Base-by-base conservation (phyloP, 371 early-diverging fungal species). In the Mortierella sp. region DNA sequence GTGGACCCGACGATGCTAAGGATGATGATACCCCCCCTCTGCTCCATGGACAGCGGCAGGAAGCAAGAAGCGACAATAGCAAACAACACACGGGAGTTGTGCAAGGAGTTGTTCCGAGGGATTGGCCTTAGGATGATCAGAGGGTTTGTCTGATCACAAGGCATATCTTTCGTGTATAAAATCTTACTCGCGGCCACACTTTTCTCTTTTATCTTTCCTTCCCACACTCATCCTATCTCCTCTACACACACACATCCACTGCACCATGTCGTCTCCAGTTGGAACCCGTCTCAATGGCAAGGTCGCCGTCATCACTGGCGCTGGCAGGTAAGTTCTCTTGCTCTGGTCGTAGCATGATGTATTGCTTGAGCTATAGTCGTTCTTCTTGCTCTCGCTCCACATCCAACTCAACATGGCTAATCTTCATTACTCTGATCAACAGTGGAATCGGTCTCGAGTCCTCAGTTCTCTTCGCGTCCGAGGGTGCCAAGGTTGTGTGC, bases 271-370 rank as follows among this genome's bases (percentile, higher is more conserved):
- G 52, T 37, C 62, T 37, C 63, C 68, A 10, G 54, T 58, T 47
- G 78, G 78, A 60, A 44, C 43, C 41, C 82, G 90, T 58, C 81
- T 90, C 49, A 77, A 64, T 41, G 88, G 85, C 51, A 94, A 94
- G 80, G 94, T 95, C n/a, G 93, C 93, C 48, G 85, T 95, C 60
- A 87, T 95, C 61, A 95, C 95, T 54, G 95, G 95, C 50, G 92
- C 92, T 54, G 93, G 89, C 51, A 83, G 91, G 94, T 90, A 82
- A 54, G 29, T 19, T 29, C 39, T 13, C 14, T n/a, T 25, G 0
- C 13, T 51, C n/a, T 27, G 12, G 44, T 43, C 44, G 16, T 17
- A 43, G 44, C 44, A 43, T 43, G 44, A 3, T n/a, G n/a, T n/a
- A n/a, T n/a, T n/a, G n/a, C n/a, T n/a, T n/a, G n/a, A n/a, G n/a